Evolutionary conservation across 164 flowering plant genomes (phyloP).

Genomic region (Macadamia integrifolia): DNA sequence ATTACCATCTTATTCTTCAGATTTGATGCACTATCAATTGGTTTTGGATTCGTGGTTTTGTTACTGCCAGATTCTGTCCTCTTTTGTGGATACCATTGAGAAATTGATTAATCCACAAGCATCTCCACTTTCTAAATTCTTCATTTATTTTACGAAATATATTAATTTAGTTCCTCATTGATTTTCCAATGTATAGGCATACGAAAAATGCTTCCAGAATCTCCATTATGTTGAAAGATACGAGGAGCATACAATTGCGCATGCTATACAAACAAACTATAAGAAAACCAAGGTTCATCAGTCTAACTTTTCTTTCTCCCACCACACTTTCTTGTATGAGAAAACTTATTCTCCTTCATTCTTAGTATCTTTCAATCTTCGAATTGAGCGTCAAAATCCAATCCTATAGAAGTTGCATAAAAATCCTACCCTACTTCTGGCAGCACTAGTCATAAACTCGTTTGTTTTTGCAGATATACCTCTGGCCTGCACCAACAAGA

Average conservation of each 20-base stretch:
- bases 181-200: slow-evolving; percentile 46
- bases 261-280: slow-evolving; percentile 72
- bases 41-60: too few species aligned
- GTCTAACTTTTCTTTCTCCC: background rate
- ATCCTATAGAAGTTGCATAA: background rate
- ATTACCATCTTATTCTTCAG: too few species aligned
- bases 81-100: too few species aligned
- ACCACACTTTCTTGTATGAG: too few species aligned
- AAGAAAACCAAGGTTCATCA: slow-evolving; percentile 81
- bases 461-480: slow-evolving; percentile 51
- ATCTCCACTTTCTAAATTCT: too few species aligned
- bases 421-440: background rate
- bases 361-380: background rate
- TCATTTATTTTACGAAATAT: too few species aligned
- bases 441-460: background rate
- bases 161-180: background rate
- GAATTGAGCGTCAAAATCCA: background rate
- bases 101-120: too few species aligned
- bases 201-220: slow-evolving; percentile 93
- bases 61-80: too few species aligned
- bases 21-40: too few species aligned
- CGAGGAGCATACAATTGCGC: slow-evolving; percentile 92
- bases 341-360: background rate
- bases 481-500: slow-evolving; percentile 83
- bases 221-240: slow-evolving; percentile 80